These are phyloP conservation scores for Ramichloridium luteum DNA, from an alignment of 2,329 filamentous ascomycete genomes.

Conservation along the genomic window DNA sequence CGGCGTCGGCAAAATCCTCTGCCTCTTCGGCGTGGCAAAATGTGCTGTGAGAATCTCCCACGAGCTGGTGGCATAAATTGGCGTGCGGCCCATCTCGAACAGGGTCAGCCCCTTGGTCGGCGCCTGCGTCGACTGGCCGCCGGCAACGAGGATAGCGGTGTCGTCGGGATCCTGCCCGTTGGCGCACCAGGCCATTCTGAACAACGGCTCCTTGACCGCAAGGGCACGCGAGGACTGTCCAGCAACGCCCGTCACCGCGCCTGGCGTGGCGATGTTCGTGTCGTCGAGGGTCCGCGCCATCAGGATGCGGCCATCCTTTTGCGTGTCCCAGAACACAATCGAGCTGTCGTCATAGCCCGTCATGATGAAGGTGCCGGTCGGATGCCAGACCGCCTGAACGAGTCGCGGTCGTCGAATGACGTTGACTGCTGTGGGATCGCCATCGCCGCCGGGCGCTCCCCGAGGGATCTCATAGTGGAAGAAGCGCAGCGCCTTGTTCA, in stretches of 20 bases:
- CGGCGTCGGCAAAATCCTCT: slow-evolving; percentile 61
- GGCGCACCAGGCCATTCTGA: slow-evolving; percentile 79
- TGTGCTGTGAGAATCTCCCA: slow-evolving; percentile 75
- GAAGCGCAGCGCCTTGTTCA: slow-evolving; percentile 64
- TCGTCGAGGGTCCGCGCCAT: slow-evolving; percentile 71
- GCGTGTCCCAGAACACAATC: slow-evolving; percentile 76
- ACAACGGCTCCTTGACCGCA: slow-evolving; percentile 59
- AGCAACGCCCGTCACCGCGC: slow-evolving; percentile 14
- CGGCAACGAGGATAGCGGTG: slow-evolving; percentile 75
- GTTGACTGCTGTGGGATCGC: slow-evolving; percentile 50
- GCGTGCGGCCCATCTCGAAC: slow-evolving; percentile 77
- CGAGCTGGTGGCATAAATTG: slow-evolving; percentile 79
- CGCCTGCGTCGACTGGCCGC: slow-evolving; percentile 58
- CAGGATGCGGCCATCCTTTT: slow-evolving; percentile 69
- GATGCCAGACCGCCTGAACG: slow-evolving; percentile 84
- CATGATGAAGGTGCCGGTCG: slow-evolving; percentile 77
- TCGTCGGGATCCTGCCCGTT: slow-evolving; percentile 80
- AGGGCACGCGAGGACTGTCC: slow-evolving; percentile 35
- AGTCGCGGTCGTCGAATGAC: slow-evolving; percentile 58
- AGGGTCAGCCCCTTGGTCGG: slow-evolving; percentile 71
- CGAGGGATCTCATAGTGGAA: slow-evolving; percentile 72
- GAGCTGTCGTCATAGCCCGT: slow-evolving; percentile 85
- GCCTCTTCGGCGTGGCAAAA: slow-evolving; percentile 62
- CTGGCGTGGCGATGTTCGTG: slow-evolving; percentile 57
- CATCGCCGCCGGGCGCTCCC: slow-evolving; percentile 69